Base-by-base conservation (phyloP, 2,329 filamentous ascomycete species). In the Rhynchosporium agropyri region DNA sequence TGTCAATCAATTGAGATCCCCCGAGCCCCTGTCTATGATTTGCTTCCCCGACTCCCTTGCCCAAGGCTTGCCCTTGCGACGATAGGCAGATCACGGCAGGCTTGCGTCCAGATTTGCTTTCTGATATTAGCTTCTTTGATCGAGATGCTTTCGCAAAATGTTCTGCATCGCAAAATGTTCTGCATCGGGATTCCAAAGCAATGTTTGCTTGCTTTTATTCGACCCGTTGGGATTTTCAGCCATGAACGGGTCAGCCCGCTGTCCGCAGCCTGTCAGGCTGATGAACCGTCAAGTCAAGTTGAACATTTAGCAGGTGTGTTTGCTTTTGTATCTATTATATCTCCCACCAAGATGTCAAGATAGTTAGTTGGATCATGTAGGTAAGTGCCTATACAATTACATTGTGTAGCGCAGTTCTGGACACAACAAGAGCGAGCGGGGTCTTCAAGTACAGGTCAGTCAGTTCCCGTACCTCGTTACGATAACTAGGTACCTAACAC, bases 1-100 rank as follows among this genome's bases (percentile, higher is more conserved):
- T 53, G 46, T 60, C 58, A 60, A 60, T 60, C 58, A 60, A 60
- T 60, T 36, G 48, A 60, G 58, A 60, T 59, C 29, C 33, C 45
- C 45, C 43, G 29, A 43, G 4, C 29, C 28, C 40, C 26, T 28
- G 51, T 40, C 36, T 38, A 36, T 54, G 49, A 51, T 51, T n/a
- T 53, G 33, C n/a, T 36, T 36, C 33, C 33, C 33, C 33, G 33
- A 36, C 9, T 36, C 33, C 33, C 33, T 36, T 36, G 33, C 33
- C 33, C 33, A n/a, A n/a, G n/a, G n/a, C n/a, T 10, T 36, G 33
- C 33, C 33, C 9, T 33, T 33, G n/a, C 33, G 13, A 56, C 26
- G 26, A 56, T 29, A 26, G 20, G 28, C 38, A 13, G 40, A 56
- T 43, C 53, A 45, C 38, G 20, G 28, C 45, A 58, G 42, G 13